phyloP scores from a whole-genome alignment of 169 alveolate genomes.

The Cryptosporidium xiaoi region DNA sequence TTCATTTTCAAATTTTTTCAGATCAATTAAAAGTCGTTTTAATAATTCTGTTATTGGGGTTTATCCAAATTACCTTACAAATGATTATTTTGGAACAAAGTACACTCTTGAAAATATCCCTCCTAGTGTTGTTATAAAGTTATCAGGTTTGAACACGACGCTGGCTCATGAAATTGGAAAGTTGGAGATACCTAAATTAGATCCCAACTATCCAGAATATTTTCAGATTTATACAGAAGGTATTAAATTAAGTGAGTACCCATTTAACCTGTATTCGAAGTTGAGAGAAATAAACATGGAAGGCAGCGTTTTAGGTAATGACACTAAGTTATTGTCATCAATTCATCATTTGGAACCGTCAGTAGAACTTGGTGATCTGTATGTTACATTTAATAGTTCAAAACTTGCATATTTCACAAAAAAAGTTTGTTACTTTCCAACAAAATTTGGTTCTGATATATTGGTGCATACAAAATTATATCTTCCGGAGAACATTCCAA shows the following conservation, averaged over 20 bases:
- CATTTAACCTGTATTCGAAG: not conserved
- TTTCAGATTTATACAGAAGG: conserved; percentile 26
- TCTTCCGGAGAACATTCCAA: conserved; percentile 26
- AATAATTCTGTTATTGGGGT: not conserved
- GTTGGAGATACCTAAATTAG: conserved; percentile 37
- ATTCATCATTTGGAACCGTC: not conserved
- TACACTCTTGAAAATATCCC: conserved; percentile 49
- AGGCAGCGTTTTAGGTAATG: too few relatives aligned
- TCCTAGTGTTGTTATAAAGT: not conserved
- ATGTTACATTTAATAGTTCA: not conserved
- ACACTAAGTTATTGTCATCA: not conserved
- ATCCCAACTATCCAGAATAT: conserved; percentile 23
- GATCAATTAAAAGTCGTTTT: not conserved
- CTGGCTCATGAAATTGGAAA: conserved; percentile 22
- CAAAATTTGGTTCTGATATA: conserved; percentile 14
- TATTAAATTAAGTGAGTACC: conserved; percentile 23
- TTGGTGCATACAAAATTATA: not conserved
- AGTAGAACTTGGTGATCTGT: conserved; percentile 17
- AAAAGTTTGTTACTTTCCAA: conserved; percentile 38
- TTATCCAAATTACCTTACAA: conserved; percentile 18
- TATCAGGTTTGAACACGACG: not conserved
- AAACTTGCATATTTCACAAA: conserved; percentile 9
- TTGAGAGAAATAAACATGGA: not conserved
- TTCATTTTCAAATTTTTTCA: conserved; percentile 1
- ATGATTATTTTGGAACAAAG: conserved; percentile 3